Base-by-base conservation (phyloP, 257 asterid species). In the Scutellaria galericulata region DNA sequence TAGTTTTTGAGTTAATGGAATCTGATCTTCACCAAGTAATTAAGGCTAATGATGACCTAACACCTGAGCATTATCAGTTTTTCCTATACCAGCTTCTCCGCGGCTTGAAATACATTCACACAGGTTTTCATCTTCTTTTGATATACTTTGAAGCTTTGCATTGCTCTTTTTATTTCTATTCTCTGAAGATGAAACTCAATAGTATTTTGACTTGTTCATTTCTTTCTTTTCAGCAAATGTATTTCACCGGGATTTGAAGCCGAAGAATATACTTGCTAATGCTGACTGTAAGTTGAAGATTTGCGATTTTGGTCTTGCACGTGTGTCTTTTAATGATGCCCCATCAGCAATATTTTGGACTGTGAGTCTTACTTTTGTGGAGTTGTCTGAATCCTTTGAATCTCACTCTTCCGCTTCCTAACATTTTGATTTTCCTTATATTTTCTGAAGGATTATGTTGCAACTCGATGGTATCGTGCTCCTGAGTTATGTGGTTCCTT, bases 321-420 rank as follows among this genome's bases (percentile, higher is more conserved):
- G 97, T 54, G 97, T 93, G 63, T 89, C 98, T 42, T 93, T 93
- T 82, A 93, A 89, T 79, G 98, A 93, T 75, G 93, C 98, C 61
- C 98, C 98, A 45, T 89, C 98, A 27, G 90, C 98, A 50, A 93
- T 93, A 84, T 91, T 91, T 84, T 93, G 98, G 98, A 93, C 98
- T 54, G 98, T 93, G 75, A 76, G 87, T 73, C 73, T 77, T 64
- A 18, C 44, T 61, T 75, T 60, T 67, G 11, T 51, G 55, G 65
- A 45, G 22, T 70, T 66, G 60, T 73, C 7, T 5, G 11, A 42
- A 13, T 64, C 59, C 72, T 59, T 56, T 72, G 71, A 65, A 37
- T 18, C 55, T 12, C 37, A n/a, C 31, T 48, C 18, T 35, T 61
- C 7, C 9, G n/a, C 51, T 41, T 70, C 60, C 81, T 83, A 54